Conservation (phyloP, 1,139 yeast genomes). For the Nakaseomyces delphensis region DNA sequence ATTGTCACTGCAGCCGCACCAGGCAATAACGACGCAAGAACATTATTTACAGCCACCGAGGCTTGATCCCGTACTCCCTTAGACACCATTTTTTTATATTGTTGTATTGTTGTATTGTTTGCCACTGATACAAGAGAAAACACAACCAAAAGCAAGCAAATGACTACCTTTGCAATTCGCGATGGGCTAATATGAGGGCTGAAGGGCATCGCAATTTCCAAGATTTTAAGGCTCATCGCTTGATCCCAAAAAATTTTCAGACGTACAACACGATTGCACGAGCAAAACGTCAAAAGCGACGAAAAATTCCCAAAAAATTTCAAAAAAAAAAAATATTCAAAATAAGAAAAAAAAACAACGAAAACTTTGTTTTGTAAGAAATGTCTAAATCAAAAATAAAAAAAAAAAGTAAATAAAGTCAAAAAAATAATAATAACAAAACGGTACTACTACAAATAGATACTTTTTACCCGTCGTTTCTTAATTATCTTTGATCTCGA, state of each 20-base stretch:
- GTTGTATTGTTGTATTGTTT: no score
- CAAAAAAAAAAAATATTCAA: neutral
- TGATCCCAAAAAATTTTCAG: no score
- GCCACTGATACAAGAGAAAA: neutral
- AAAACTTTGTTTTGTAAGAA: no score
- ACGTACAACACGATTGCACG: no score
- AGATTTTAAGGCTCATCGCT: neutral
- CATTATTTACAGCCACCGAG: conserved; percentile 23
- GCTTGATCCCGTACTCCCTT: conserved; percentile 18
- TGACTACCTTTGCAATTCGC: neutral
- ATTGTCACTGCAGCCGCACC: conserved; percentile 19
- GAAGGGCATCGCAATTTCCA: no score
- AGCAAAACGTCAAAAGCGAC: neutral
- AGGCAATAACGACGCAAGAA: conserved; percentile 23
- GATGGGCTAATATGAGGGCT: neutral
- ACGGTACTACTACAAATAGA: no score
- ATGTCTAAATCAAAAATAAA: no score
- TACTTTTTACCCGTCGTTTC: no score
- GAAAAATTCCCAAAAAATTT: neutral
- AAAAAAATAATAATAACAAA: no score
- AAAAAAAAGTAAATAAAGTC: neutral
- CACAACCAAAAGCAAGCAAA: neutral
- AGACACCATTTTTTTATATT: neutral
- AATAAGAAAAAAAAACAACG: neutral
- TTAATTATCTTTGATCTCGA: no score